Evolutionary conservation across 495 filamentous ascomycete genomes (phyloP).

Genomic region (Massariosphaeria phaeospora): DNA sequence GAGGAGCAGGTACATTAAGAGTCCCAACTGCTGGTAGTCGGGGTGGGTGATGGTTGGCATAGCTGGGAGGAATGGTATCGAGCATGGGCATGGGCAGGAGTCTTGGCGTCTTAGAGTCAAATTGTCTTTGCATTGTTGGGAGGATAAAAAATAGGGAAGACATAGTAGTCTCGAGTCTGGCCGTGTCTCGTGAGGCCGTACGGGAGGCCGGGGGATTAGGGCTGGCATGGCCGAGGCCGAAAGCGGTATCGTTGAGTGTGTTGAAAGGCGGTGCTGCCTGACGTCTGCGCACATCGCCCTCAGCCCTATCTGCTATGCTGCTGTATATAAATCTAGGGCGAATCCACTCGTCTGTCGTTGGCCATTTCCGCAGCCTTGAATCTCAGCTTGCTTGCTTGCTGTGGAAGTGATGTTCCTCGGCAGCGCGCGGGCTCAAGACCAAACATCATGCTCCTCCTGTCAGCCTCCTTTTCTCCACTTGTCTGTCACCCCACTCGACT

Average conservation of each 20-base stretch:
- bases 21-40: conserved; percentile 1
- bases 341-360: neutral
- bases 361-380: neutral
- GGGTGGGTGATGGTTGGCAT: neutral
- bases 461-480: neutral
- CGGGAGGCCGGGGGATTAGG: neutral
- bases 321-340: neutral
- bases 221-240: neutral
- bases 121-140: too few relatives aligned
- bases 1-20: conserved; percentile 10
- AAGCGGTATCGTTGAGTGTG: neutral
- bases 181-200: neutral
- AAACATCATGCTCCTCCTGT: conserved; percentile 4
- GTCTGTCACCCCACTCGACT: neutral
- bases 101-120: too few relatives aligned
- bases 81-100: neutral
- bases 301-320: neutral
- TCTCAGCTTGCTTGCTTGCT: neutral
- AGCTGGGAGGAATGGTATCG: neutral
- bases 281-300: neutral
- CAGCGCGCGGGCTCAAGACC: too few relatives aligned
- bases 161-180: too few relatives aligned
- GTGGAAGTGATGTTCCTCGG: neutral
- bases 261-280: neutral
- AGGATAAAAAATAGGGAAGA: too few relatives aligned